Evolutionary conservation across 2,329 filamentous ascomycete genomes (phyloP).

Genomic region (Chaetothyriales sp.): DNA sequence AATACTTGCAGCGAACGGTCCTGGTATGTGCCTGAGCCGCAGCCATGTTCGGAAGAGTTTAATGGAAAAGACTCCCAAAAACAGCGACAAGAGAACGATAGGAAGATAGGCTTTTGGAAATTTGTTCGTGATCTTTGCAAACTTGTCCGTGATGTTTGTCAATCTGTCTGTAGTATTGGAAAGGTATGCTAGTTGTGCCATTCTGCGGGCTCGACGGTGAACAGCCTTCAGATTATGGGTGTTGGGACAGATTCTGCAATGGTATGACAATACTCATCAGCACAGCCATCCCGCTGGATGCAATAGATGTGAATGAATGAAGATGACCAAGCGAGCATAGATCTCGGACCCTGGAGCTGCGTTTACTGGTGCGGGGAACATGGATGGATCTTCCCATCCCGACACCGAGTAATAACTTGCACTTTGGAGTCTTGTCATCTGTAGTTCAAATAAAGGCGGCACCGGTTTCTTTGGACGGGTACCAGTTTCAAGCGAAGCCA

Average conservation of each 20-base stretch:
- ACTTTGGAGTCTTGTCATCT: not conserved
- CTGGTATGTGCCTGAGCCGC: not conserved
- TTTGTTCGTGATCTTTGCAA: not conserved
- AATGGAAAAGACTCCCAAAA: not conserved
- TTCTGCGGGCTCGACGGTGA: not conserved
- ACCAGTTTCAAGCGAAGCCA: too few relatives aligned
- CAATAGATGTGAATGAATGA: not conserved
- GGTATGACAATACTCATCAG: not conserved
- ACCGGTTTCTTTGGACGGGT: too few relatives aligned
- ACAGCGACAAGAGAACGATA: not conserved
- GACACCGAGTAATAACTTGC: not conserved
- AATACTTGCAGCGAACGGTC: not conserved
- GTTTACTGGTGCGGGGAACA: not conserved
- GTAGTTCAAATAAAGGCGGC: not conserved
- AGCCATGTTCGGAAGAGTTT: not conserved
- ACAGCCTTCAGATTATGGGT: not conserved
- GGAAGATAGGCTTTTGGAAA: not conserved
- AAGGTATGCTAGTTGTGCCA: not conserved
- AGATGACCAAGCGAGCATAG: not conserved
- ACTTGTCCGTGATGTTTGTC: not conserved
- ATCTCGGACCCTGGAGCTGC: not conserved
- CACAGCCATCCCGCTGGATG: not conserved
- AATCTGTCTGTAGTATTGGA: too few relatives aligned
- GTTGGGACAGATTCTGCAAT: not conserved
- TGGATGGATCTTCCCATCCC: not conserved